A percentile compares a stretch with the other conserved stretches of the same genome.
phyloP scores from a whole-genome alignment of 495 filamentous ascomycete species.

The Trichocladium antarcticum region DNA sequence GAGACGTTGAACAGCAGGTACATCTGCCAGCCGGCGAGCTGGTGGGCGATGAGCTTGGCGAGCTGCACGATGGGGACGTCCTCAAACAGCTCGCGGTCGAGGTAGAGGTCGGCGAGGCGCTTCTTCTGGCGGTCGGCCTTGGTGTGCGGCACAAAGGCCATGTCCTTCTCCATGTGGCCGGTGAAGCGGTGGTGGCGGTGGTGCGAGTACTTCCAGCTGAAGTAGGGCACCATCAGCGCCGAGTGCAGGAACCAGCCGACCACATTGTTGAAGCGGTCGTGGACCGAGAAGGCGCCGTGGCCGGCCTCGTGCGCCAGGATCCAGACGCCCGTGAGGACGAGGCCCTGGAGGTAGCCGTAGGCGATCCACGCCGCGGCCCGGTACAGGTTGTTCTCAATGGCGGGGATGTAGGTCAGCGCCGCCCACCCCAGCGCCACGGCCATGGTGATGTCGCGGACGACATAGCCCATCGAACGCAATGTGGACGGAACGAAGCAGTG shows the following conservation, averaged over 20 bases:
- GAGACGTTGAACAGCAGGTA: slow-evolving; percentile 83
- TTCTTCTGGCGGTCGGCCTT: slow-evolving; percentile 57
- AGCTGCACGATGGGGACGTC: slow-evolving; percentile 82
- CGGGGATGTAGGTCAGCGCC: slow-evolving; percentile 50
- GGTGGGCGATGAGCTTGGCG: slow-evolving; percentile 61
- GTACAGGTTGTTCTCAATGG: slow-evolving; percentile 45
- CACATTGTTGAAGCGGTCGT: slow-evolving; percentile 68
- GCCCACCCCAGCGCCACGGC: slow-evolving; percentile 51
- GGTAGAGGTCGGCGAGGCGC: slow-evolving; percentile 42
- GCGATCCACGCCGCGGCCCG: slow-evolving; percentile 48
- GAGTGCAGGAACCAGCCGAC: slow-evolving; percentile 78
- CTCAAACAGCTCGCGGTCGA: slow-evolving; percentile 74
- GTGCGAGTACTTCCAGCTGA: slow-evolving; percentile 89
- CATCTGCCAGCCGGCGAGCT: slow-evolving; percentile 79
- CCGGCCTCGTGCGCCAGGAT: slow-evolving; percentile 81
- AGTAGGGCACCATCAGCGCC: slow-evolving; percentile 71
- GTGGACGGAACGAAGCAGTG: slow-evolving; percentile 70
- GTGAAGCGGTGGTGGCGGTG: slow-evolving; percentile 93
- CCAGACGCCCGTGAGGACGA: slow-evolving; percentile 74
- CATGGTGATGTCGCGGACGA: slow-evolving; percentile 55
- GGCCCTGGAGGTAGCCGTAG: slow-evolving; percentile 65
- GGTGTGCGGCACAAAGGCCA: slow-evolving; percentile 89
- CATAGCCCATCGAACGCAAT: slow-evolving; percentile 49
- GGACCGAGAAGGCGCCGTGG: slow-evolving; percentile 75
- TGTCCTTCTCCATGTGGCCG: slow-evolving; percentile 89